Percentiles rank a stretch among this genome's conserved stretches.
phyloP scores from a whole-genome alignment of 179 eudicot species.

The Corrigiola litoralis region DNA sequence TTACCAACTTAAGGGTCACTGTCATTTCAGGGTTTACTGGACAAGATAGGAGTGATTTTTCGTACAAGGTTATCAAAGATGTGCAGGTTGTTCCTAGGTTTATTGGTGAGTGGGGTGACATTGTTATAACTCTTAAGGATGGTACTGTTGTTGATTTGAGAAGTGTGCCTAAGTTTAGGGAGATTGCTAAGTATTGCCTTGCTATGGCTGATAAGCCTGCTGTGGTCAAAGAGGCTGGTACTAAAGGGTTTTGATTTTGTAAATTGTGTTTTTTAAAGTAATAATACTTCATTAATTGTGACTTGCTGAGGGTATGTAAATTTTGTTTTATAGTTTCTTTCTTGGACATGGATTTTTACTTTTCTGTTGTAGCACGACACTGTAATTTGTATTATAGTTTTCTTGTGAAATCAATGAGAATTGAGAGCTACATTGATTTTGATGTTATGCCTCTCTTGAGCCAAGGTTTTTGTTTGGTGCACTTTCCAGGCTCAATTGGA shows the following conservation, averaged over 20 bases:
- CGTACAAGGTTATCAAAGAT: slow-evolving; percentile 67
- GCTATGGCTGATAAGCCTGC: slow-evolving; percentile 50
- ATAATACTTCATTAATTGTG: not conserved
- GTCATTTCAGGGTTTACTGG: slow-evolving; percentile 86
- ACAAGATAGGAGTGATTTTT: slow-evolving; percentile 74
- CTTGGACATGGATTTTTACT: slow-evolving; percentile 1
- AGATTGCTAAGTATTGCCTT: slow-evolving; percentile 77
- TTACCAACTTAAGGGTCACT: slow-evolving; percentile 70
- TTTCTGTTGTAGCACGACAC: not conserved
- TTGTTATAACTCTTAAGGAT: slow-evolving; percentile 69
- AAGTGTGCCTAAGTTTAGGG: slow-evolving; percentile 87
- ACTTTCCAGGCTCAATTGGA: too few species aligned
- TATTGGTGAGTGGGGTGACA: slow-evolving; percentile 91
- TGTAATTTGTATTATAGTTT: slow-evolving; percentile 23
- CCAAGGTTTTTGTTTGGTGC: not conserved
- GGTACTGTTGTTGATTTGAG: slow-evolving; percentile 86
- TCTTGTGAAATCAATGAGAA: slow-evolving; percentile 15
- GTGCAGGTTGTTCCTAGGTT: slow-evolving; percentile 93
- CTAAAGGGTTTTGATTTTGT: slow-evolving; percentile 57
- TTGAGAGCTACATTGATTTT: slow-evolving; percentile 2
- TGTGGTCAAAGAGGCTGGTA: slow-evolving; percentile 34
- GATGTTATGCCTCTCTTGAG: not conserved
- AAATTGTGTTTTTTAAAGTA: not conserved
- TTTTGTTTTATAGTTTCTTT: not conserved
- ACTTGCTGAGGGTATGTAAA: slow-evolving; percentile 29